Evolutionary conservation across 768 basidiomycete species (phyloP).

Genomic region (Mycena floridula): DNA sequence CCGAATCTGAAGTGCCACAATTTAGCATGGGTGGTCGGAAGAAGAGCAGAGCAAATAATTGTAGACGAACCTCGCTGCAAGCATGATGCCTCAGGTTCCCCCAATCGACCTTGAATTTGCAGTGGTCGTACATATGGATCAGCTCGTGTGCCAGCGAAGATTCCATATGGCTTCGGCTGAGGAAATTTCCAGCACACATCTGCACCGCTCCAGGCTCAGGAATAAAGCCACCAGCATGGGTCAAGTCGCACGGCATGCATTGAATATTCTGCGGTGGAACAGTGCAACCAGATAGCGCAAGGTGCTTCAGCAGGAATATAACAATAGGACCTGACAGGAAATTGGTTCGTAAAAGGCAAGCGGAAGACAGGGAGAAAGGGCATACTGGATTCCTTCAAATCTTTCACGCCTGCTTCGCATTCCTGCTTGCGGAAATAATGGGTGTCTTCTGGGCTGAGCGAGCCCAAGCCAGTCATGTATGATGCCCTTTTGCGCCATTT

Average conservation of each 20-base stretch:
- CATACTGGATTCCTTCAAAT: not conserved
- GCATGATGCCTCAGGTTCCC: constrained; percentile 87
- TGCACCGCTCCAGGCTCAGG: constrained; percentile 74
- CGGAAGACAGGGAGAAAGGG: constrained; percentile 4
- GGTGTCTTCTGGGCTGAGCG: not conserved
- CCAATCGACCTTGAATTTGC: constrained; percentile 93
- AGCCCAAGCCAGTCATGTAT: not conserved
- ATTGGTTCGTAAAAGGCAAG: constrained; percentile 4
- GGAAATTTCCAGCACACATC: constrained; percentile 81
- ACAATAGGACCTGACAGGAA: constrained; percentile 76
- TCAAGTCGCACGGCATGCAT: constrained; percentile 76
- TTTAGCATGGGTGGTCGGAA: constrained; percentile 3
- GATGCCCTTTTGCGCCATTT: no score
- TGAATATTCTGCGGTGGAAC: constrained; percentile 69
- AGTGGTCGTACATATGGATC: constrained; percentile 93
- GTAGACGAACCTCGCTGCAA: constrained; percentile 83
- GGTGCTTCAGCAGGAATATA: constrained; percentile 88
- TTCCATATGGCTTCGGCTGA: constrained; percentile 84
- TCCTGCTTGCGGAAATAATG: not conserved
- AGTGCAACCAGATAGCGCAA: constrained; percentile 66
- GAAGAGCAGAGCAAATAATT: not conserved
- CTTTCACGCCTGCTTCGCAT: not conserved
- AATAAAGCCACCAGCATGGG: constrained; percentile 75
- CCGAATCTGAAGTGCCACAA: constrained; percentile 60
- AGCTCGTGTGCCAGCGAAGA: constrained; percentile 91